These are phyloP conservation scores for Amauroascus verrucosus DNA, from an alignment of 2,329 filamentous ascomycete species.

Conservation along the genomic window DNA sequence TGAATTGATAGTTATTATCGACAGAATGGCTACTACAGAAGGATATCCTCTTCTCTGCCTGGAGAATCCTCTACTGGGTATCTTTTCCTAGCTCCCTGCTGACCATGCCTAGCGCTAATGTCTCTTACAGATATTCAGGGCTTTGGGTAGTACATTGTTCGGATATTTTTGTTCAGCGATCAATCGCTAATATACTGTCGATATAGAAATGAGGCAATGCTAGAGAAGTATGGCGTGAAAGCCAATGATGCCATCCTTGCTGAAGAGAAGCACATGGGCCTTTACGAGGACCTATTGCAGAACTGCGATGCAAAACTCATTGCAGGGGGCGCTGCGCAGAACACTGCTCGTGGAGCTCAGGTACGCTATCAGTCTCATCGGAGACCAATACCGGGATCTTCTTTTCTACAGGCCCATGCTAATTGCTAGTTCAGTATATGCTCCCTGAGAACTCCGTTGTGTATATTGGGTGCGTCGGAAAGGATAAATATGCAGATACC, in stretches of 20 bases:
- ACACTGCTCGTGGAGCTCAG: constrained; percentile 89
- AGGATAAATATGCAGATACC: constrained; percentile 89
- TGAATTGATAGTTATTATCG: constrained; percentile 9
- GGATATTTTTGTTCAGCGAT: constrained; percentile 14
- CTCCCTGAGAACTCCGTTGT: constrained; percentile 80
- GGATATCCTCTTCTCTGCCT: constrained; percentile 84
- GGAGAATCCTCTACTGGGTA: constrained; percentile 95
- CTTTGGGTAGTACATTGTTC: constrained; percentile 43
- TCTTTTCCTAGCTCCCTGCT: constrained; percentile 22
- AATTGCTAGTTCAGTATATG: constrained; percentile 54
- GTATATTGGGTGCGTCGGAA: constrained; percentile 86
- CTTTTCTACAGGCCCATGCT: neutral
- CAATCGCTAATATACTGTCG: constrained; percentile 19
- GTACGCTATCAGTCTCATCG: constrained; percentile 28
- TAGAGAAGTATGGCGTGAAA: constrained; percentile 89
- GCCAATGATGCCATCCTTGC: constrained; percentile 96
- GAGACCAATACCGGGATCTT: too few relatives aligned
- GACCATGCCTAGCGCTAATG: constrained; percentile 19
- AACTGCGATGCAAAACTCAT: constrained; percentile 91
- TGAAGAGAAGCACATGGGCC: constrained; percentile 74
- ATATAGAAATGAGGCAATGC: constrained; percentile 65
- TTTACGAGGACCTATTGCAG: constrained; percentile 89
- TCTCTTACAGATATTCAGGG: constrained; percentile 71
- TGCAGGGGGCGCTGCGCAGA: constrained; percentile 91
- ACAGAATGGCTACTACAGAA: constrained; percentile 60